Evolutionary conservation across 2,329 filamentous ascomycete genomes (phyloP), one percentile per base, ranked within the genome.

Genomic region (Escovopsis weberi): DNA sequence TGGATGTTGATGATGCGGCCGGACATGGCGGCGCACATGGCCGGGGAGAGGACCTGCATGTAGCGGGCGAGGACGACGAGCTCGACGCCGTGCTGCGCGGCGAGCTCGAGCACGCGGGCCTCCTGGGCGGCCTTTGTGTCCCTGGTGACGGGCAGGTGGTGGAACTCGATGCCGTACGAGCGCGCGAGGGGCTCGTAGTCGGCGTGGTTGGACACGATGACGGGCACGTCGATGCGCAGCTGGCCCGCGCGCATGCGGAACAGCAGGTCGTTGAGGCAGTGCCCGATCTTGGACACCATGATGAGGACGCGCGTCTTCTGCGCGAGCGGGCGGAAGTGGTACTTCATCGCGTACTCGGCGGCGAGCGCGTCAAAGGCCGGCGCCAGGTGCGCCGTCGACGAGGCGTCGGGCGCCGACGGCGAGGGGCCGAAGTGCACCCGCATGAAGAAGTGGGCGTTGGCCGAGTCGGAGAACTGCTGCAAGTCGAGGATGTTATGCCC

Each of bases 1-100:
- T 91, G 85, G 62, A 91, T 47, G 66, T 91, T 91, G 80, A 91
- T 89, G 65, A 91, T 91, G 59, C 78, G 79, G 45, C 85, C 85
- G 40, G 78, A 82, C 83, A 91, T 88, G 53, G 76, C 82, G 45
- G 71, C 65, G 66, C 85, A 91, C 35, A 91, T 68, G 8, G 64
- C 74, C 0, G 83, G 83, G 19, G 78, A 83, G 10, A 91, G 70
- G 30, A 91, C 82, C 65, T 91, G 85, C 85, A 91, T 91, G 66
- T 91, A 91, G 46, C 85, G 78, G 6, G 85, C 85, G 38, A 91
- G 68, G 1, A 91, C 84, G 42, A 91, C 74, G 42, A 91, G 73
- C 56, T 91, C 85, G 55, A 91, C 75, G 50, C 73, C 63, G 61
- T 88, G 68, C 62, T 80, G 62, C 50, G 65, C 64, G 56, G 85